phyloP scores from a whole-genome alignment of 768 basidiomycete genomes.

The Lentinus brumalis region DNA sequence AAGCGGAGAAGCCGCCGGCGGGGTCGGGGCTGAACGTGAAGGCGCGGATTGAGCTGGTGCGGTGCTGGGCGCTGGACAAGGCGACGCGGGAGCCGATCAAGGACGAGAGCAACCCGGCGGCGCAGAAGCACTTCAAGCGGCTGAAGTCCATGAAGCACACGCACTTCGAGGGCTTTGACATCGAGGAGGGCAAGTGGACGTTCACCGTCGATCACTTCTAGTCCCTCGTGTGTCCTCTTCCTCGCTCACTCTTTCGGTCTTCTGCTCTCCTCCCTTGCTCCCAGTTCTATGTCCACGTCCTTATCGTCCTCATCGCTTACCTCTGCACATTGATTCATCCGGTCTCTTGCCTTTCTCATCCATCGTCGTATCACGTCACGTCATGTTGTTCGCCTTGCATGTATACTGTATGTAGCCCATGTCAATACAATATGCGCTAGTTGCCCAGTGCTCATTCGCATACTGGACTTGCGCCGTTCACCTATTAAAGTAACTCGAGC shows the following conservation, averaged over 20 bases:
- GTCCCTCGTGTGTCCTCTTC: slow-evolving; percentile 1
- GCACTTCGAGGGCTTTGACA: slow-evolving; percentile 79
- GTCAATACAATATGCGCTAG: background rate
- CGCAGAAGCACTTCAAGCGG: slow-evolving; percentile 75
- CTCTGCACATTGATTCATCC: no score
- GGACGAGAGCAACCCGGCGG: slow-evolving; percentile 69
- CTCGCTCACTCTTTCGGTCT: background rate
- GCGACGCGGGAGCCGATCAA: slow-evolving; percentile 88
- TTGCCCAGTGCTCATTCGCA: background rate
- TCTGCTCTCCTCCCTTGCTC: background rate
- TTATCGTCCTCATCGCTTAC: background rate
- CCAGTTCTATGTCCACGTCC: background rate
- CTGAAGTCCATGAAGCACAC: slow-evolving; percentile 86
- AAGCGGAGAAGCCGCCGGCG: slow-evolving; percentile 80
- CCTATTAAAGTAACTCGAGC: no score
- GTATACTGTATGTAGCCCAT: background rate
- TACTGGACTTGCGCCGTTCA: no score
- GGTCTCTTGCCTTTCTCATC: background rate
- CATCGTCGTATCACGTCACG: background rate
- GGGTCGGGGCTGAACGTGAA: slow-evolving; percentile 90
- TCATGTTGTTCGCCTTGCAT: slow-evolving; percentile 8
- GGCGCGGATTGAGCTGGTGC: slow-evolving; percentile 72
- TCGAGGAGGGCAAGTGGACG: slow-evolving; percentile 84
- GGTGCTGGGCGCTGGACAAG: slow-evolving; percentile 91
- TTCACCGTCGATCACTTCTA: slow-evolving; percentile 95